Conservation (phyloP, 306 rosid genomes). For the Cucumis sativus region Cucumber_9930_V3 NC_026660.2:27540501-27541000, state of each 20-base stretch:
- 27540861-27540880: constrained; percentile 9
- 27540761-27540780: not conserved
- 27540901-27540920: constrained; percentile 8
- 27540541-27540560: not conserved
- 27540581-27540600: not conserved
- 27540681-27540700: constrained; percentile 19
- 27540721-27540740: constrained; percentile 14
- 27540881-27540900: not conserved
- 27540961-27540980: constrained; percentile 2
- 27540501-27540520: no score
- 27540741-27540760: constrained; percentile 7
- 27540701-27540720: not conserved
- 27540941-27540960: constrained; percentile 10
- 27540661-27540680: constrained; percentile 17
- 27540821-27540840: constrained; percentile 24
- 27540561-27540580: not conserved
- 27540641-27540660: constrained; percentile 27
- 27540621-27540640: not conserved
- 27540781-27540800: constrained; percentile 6
- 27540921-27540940: constrained; percentile 8
- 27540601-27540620: not conserved
- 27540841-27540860: constrained; percentile 23
- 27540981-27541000: constrained; percentile 14
- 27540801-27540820: constrained; percentile 20
- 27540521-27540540: not conserved